Evolutionary conservation across 1,139 yeast genomes (phyloP).

Genomic region (Diutina scorzettiae): DNA sequence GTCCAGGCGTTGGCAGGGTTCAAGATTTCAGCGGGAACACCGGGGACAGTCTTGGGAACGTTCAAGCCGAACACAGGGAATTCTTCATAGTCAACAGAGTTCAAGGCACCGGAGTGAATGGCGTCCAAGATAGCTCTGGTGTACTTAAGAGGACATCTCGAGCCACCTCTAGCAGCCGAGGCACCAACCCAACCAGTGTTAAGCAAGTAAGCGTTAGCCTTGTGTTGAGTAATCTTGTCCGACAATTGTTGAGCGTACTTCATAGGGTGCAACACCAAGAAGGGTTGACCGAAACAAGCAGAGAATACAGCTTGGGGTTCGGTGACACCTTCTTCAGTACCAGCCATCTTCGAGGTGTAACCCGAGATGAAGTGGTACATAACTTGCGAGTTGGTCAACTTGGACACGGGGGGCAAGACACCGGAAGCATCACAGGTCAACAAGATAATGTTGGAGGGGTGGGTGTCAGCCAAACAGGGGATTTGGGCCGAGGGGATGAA

Average conservation of each 20-base stretch:
- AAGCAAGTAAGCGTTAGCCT: conserved; percentile 90
- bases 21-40: conserved; percentile 75
- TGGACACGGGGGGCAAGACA: conserved; percentile 94
- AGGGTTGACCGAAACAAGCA: conserved; percentile 98
- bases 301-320: conserved; percentile 98
- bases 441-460: conserved; percentile 86
- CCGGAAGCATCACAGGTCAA: conserved; percentile 98
- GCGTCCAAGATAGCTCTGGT: conserved; percentile 95
- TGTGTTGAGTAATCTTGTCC: conserved; percentile 81
- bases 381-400: conserved; percentile 87
- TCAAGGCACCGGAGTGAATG: conserved; percentile 84
- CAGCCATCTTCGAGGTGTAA: conserved; percentile 98
- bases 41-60: conserved; percentile 72
- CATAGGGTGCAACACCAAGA: conserved; percentile 97
- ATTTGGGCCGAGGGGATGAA: conserved; percentile 93
- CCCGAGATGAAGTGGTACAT: conserved; percentile 99
- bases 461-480: conserved; percentile 83
- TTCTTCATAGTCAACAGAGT: conserved; percentile 67
- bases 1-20: conserved; percentile 86
- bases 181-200: conserved; percentile 99
- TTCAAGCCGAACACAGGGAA: conserved; percentile 82
- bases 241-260: conserved; percentile 94
- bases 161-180: conserved; percentile 86
- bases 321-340: conserved; percentile 97
- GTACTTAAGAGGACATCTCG: conserved; percentile 95